A percentile compares a stretch with the other conserved stretches of the same genome.
Evolutionary conservation across 257 asterid genomes (phyloP).

Genomic region (Solanum tarijense): DNA sequence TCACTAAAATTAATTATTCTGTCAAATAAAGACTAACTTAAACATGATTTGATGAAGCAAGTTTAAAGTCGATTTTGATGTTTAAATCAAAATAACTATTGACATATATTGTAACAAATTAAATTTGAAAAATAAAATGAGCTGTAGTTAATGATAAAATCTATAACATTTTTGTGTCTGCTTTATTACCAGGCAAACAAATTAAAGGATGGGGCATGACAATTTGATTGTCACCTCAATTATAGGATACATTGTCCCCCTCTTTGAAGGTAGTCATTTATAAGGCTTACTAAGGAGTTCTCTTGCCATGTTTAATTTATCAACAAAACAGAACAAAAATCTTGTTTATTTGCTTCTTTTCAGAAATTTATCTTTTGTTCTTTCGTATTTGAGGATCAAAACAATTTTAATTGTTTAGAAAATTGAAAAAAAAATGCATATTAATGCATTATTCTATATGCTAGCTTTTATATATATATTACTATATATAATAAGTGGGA

Average conservation of each 20-base stretch:
- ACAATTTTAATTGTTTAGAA: neutral
- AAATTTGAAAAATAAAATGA: neutral
- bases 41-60: too few relatives aligned
- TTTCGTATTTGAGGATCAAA: neutral
- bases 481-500: too few relatives aligned
- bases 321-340: too few relatives aligned
- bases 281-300: neutral
- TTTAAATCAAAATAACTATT: too few relatives aligned
- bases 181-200: neutral
- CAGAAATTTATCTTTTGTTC: neutral
- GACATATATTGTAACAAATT: neutral
- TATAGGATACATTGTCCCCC: too few relatives aligned
- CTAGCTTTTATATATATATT: neutral
- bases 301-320: neutral
- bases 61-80: accelerated
- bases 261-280: neutral
- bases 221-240: neutral
- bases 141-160: neutral
- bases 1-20: neutral
- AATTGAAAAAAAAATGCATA: neutral
- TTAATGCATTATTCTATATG: neutral
- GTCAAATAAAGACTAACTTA: neutral
- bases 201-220: neutral
- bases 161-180: neutral
- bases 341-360: neutral